Percentiles rank a stretch among this genome's conserved stretches.
Evolutionary conservation across 306 rosid genomes (phyloP).

Genomic region (Rubus idaeus): DNA sequence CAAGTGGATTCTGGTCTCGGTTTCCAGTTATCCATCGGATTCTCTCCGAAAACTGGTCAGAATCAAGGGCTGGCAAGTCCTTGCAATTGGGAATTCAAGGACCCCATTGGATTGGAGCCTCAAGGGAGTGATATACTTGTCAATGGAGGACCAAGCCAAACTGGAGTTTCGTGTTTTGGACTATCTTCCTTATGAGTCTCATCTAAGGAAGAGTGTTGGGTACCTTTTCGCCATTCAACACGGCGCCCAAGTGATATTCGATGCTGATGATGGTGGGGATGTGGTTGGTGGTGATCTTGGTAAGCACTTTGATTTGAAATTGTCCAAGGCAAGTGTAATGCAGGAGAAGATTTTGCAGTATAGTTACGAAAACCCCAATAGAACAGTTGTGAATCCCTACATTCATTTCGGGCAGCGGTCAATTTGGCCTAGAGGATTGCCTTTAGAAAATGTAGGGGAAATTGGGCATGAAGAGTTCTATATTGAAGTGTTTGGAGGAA

Average conservation of each 20-base stretch:
- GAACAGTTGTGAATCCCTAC: conserved; percentile 32
- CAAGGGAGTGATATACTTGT: conserved; percentile 28
- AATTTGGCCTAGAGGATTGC: conserved; percentile 40
- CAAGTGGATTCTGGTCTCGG: conserved; percentile 30
- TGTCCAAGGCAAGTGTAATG: conserved; percentile 25
- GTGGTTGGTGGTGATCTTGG: conserved; percentile 27
- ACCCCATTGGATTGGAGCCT: conserved; percentile 34
- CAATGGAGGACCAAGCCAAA: conserved; percentile 28
- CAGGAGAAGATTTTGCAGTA: conserved; percentile 34
- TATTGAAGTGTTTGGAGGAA: conserved; percentile 38
- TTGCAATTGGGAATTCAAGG: conserved; percentile 31
- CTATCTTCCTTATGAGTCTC: conserved; percentile 33
- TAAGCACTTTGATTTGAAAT: conserved; percentile 28
- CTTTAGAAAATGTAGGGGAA: conserved; percentile 34
- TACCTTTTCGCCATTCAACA: conserved; percentile 35
- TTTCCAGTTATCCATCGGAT: conserved; percentile 27
- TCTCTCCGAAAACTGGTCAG: conserved; percentile 28
- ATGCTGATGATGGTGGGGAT: conserved; percentile 31
- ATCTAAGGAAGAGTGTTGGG: conserved; percentile 29
- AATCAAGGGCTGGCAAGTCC: conserved; percentile 24
- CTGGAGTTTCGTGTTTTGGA: conserved; percentile 31
- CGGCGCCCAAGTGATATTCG: conserved; percentile 29
- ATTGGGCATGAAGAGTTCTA: conserved; percentile 28
- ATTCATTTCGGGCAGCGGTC: conserved; percentile 36
- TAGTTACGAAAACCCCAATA: conserved; percentile 13